phyloP scores from a whole-genome alignment of 495 filamentous ascomycete genomes.

The Aspergillus homomorphus region DNA sequence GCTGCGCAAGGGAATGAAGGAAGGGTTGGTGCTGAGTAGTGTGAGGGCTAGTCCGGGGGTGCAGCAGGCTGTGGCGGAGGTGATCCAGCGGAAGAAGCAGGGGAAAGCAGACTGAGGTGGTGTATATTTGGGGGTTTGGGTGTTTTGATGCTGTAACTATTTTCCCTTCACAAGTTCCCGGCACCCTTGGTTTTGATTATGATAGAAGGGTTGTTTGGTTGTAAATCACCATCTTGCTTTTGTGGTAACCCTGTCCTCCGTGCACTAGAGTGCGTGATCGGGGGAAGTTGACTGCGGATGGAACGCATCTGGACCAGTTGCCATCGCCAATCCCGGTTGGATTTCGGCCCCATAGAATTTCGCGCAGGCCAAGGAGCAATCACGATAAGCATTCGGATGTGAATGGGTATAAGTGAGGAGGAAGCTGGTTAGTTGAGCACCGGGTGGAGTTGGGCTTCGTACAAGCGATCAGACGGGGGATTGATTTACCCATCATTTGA shows the following conservation, averaged over 20 bases:
- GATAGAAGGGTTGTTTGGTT: neutral
- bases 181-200: too few relatives aligned
- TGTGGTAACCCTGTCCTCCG: neutral
- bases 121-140: neutral
- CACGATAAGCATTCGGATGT: neutral
- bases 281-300: too few relatives aligned
- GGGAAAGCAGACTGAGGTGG: constrained; percentile 21
- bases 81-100: constrained; percentile 52
- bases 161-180: neutral
- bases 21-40: constrained; percentile 73
- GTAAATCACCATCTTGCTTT: neutral
- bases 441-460: neutral
- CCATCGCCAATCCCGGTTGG: neutral
- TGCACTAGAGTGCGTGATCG: too few relatives aligned
- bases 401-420: too few relatives aligned
- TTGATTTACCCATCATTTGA: neutral
- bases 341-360: neutral
- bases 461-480: neutral
- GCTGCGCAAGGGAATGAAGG: constrained; percentile 64
- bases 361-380: neutral
- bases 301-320: neutral
- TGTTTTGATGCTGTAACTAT: neutral
- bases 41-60: constrained; percentile 73
- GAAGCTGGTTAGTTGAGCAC: too few relatives aligned
- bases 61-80: constrained; percentile 64